Percentiles rank a stretch among this genome's conserved stretches.
Conservation (phyloP, 1,284 basidiomycete genomes). For the Chalciporus sp. region DNA sequence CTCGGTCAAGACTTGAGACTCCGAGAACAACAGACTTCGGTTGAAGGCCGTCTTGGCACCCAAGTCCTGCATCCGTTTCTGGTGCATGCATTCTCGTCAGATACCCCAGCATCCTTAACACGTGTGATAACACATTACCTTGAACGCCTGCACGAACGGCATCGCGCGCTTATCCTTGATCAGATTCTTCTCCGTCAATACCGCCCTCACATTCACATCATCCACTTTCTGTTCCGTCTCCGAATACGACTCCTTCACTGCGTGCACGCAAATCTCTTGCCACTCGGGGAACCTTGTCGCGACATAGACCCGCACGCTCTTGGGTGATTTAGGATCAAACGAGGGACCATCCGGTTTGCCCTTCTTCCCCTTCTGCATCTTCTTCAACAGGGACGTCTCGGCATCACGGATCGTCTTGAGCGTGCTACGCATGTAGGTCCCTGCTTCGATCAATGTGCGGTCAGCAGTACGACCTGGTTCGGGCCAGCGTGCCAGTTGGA, state of each 20-base stretch:
- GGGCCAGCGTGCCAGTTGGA: conserved; percentile 87
- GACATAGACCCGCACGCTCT: conserved; percentile 87
- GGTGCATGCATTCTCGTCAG: conserved; percentile 28
- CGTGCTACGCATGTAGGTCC: conserved; percentile 82
- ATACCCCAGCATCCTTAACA: conserved; percentile 44
- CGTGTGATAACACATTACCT: conserved; percentile 54
- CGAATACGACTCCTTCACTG: conserved; percentile 74
- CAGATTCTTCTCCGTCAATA: conserved; percentile 75
- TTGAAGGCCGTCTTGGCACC: conserved; percentile 85
- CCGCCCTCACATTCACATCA: conserved; percentile 77
- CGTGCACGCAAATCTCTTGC: conserved; percentile 85
- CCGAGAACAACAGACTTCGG: conserved; percentile 86
- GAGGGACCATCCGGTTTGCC: conserved; percentile 43
- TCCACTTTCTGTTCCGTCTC: conserved; percentile 71
- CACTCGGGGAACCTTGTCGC: conserved; percentile 92
- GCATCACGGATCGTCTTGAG: conserved; percentile 92
- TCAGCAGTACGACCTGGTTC: conserved; percentile 60
- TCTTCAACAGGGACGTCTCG: conserved; percentile 79
- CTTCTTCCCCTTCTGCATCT: conserved; percentile 67
- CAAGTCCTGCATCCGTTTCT: conserved; percentile 85
- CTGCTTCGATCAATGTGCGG: conserved; percentile 67
- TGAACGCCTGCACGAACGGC: conserved; percentile 94
- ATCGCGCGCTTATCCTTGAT: conserved; percentile 96
- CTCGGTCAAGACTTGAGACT: conserved; percentile 75
- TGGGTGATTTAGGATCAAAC: conserved; percentile 84